Percentiles rank a stretch among this genome's conserved stretches.
These are phyloP conservation scores for Colletotrichum kahawae DNA, from an alignment of 2,329 filamentous ascomycete species.

Conservation along the genomic window DNA sequence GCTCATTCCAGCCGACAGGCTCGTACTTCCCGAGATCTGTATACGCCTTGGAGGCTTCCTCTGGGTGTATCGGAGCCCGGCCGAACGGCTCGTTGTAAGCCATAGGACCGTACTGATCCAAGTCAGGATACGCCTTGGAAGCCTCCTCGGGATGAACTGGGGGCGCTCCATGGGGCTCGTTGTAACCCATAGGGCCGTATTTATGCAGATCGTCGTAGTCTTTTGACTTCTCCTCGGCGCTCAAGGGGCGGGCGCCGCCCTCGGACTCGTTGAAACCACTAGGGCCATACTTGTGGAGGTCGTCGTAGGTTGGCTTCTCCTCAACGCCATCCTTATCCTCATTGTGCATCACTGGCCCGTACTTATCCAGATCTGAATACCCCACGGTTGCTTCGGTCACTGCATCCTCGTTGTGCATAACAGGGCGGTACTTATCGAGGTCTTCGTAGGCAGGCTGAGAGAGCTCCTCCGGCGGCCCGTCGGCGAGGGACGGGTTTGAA, in stretches of 20 bases:
- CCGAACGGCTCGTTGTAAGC: slow-evolving; percentile 26
- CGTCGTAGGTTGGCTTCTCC: slow-evolving; percentile 44
- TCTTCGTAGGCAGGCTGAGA: slow-evolving; percentile 36
- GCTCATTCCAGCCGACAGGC: slow-evolving; percentile 28
- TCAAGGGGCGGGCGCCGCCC: slow-evolving; percentile 29
- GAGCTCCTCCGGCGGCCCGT: slow-evolving; percentile 25
- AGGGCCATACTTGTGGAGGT: slow-evolving; percentile 40
- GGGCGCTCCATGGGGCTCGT: slow-evolving; percentile 38
- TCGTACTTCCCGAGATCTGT: slow-evolving; percentile 22
- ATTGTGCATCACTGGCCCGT: slow-evolving; percentile 29
- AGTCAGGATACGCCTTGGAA: slow-evolving; percentile 43
- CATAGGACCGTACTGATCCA: slow-evolving; percentile 39
- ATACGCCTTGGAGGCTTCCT: slow-evolving; percentile 17
- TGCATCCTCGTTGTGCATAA: slow-evolving; percentile 37
- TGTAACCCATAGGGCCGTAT: slow-evolving; percentile 37
- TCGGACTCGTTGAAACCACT: slow-evolving; percentile 42
- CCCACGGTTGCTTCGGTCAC: slow-evolving; percentile 12
- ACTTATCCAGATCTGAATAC: slow-evolving; percentile 24
- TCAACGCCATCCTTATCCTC: slow-evolving; percentile 39
- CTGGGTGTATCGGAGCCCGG: slow-evolving; percentile 3
- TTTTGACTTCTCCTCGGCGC: slow-evolving; percentile 43
- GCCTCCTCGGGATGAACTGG: slow-evolving; percentile 36
- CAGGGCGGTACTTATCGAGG: slow-evolving; percentile 36
- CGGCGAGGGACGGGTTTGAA: slow-evolving; percentile 22
- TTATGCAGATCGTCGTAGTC: slow-evolving; percentile 40